These are phyloP conservation scores for Micromonas commoda DNA, from an alignment of 139 green algal species.

Conservation along the genomic window DNA sequence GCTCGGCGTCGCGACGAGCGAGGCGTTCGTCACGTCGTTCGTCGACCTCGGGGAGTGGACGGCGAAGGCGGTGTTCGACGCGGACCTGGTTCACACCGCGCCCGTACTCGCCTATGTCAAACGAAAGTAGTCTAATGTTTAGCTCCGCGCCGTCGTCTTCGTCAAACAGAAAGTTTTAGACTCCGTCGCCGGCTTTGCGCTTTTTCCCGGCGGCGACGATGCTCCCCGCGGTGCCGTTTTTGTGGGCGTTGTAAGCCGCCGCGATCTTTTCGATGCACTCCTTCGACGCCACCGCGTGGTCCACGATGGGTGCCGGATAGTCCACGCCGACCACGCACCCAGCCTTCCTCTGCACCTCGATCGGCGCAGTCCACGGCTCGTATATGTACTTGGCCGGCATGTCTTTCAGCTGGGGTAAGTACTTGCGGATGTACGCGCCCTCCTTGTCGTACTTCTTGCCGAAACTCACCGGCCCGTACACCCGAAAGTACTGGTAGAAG, in stretches of 20 bases:
- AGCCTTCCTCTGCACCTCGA: constrained; percentile 75
- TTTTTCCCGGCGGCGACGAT: neutral
- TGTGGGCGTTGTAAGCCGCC: constrained; percentile 43
- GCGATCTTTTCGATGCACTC: constrained; percentile 65
- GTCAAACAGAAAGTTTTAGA: too few species aligned
- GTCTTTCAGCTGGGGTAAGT: constrained; percentile 81
- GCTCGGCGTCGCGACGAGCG: too few species aligned
- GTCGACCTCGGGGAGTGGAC: too few species aligned
- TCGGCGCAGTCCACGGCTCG: constrained; percentile 84
- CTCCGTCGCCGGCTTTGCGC: too few species aligned
- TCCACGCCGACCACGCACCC: constrained; percentile 83
- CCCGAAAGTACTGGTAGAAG: constrained; percentile 64
- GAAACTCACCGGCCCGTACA: constrained; percentile 48
- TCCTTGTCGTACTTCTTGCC: constrained; percentile 87
- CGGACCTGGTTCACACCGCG: too few species aligned
- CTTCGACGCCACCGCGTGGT: constrained; percentile 63
- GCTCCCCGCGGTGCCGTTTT: constrained; percentile 8
- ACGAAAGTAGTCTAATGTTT: too few species aligned
- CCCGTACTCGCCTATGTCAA: too few species aligned
- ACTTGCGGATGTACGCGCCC: constrained; percentile 76
- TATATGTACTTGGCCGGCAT: constrained; percentile 94
- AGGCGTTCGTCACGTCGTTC: too few species aligned
- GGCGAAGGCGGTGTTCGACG: too few species aligned
- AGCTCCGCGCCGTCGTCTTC: too few species aligned
- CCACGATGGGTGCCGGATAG: constrained; percentile 79